These are phyloP conservation scores for Camelina neglecta DNA, from an alignment of 345 rosid species.

Conservation along the genomic window DNA sequence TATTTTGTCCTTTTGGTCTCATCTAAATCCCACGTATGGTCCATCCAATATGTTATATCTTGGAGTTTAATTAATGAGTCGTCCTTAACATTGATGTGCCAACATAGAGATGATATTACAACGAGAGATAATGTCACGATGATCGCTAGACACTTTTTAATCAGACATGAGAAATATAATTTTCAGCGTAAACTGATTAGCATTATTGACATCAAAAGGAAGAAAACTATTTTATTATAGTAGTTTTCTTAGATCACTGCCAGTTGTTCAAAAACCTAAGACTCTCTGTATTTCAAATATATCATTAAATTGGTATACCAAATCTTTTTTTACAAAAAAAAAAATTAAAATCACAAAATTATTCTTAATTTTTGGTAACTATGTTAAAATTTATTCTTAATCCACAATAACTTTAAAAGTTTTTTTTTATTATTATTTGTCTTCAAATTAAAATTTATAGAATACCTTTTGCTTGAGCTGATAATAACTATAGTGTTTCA, in stretches of 20 bases:
- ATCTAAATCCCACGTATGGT: conserved; percentile 40
- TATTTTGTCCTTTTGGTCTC: conserved; percentile 46
- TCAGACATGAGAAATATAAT: background rate
- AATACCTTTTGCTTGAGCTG: background rate
- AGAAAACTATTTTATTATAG: no score
- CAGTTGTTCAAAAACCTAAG: no score
- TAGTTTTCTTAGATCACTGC: no score
- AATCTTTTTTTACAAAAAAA: no score
- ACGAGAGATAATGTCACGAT: conserved; percentile 13
- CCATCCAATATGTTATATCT: conserved; percentile 43
- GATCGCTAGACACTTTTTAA: background rate
- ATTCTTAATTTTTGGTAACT: no score
- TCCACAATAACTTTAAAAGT: background rate
- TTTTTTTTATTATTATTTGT: background rate
- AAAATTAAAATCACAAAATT: no score
- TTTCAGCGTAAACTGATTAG: background rate
- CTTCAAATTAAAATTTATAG: conserved; percentile 3
- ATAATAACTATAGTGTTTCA: conserved; percentile 2
- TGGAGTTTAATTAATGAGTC: conserved; percentile 45
- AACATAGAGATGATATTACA: conserved; percentile 27
- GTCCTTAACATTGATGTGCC: conserved; percentile 40
- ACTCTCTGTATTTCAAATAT: no score
- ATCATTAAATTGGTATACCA: no score
- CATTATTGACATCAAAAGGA: no score
- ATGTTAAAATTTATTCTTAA: background rate